Conservation (phyloP, 768 basidiomycete species). For the Lentinula edodes region DNA sequence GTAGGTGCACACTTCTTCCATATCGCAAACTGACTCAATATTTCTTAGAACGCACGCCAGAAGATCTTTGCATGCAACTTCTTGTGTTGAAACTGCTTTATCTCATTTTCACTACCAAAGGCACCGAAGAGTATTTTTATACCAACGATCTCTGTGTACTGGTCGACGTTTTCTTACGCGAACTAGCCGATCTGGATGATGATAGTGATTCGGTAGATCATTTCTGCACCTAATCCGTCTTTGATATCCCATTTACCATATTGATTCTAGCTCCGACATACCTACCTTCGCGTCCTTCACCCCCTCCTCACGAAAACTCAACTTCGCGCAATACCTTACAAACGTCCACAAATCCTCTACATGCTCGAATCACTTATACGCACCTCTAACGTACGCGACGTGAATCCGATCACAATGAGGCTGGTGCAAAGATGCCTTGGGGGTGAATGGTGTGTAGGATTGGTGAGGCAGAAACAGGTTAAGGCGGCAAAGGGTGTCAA, state of each 20-base stretch:
- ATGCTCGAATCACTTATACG: conserved; percentile 74
- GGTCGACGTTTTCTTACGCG: conserved; percentile 96
- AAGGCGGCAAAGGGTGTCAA: not conserved
- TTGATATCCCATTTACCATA: not conserved
- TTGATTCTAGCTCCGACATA: conserved; percentile 73
- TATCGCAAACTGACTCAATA: not conserved
- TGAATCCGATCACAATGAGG: conserved; percentile 82
- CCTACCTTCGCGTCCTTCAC: conserved; percentile 93
- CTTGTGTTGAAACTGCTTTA: conserved; percentile 93
- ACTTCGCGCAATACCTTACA: conserved; percentile 79
- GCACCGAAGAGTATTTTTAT: conserved; percentile 94
- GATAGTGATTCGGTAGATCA: conserved; percentile 52
- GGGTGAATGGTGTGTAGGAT: conserved; percentile 81
- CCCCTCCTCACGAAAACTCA: conserved; percentile 95
- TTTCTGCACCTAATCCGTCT: not conserved
- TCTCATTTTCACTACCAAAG: conserved; percentile 89
- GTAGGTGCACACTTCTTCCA: conserved; percentile 39
- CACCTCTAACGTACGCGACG: conserved; percentile 71
- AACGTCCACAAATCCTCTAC: conserved; percentile 83
- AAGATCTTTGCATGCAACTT: conserved; percentile 92
- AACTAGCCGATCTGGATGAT: conserved; percentile 57
- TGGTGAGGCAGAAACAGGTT: conserved; percentile 26
- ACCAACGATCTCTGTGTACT: conserved; percentile 95
- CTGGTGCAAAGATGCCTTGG: conserved; percentile 87
- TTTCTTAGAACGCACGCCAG: conserved; percentile 67